Percentiles rank a stretch among this genome's conserved stretches.
These are phyloP conservation scores for Desmodesmus armatus DNA, from an alignment of 139 green algal genomes.

Conservation along the genomic window DNA sequence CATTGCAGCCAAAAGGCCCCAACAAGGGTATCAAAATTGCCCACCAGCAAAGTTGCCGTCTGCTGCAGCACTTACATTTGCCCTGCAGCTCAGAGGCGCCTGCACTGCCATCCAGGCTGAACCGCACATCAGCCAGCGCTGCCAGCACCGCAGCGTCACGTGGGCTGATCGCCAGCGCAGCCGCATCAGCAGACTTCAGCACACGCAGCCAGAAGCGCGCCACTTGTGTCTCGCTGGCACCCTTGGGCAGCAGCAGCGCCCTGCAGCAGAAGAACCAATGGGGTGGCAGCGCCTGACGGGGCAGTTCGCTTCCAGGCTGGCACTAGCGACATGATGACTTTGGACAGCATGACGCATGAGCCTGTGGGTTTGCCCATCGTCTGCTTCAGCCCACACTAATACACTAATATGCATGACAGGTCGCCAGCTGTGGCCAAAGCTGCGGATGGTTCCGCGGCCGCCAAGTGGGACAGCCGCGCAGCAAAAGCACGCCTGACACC, in stretches of 20 bases:
- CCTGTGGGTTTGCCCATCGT: background rate
- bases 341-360: background rate
- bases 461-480: no score
- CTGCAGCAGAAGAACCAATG: conserved; percentile 7
- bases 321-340: background rate
- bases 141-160: conserved; percentile 44
- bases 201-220: conserved; percentile 42
- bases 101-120: background rate
- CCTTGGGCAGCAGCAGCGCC: conserved; percentile 17
- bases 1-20: no score
- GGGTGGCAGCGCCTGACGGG: background rate
- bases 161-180: conserved; percentile 32
- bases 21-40: no score
- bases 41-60: background rate
- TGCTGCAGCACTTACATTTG: conserved; percentile 19
- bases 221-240: background rate
- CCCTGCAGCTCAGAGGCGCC: background rate
- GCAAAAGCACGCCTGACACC: no score
- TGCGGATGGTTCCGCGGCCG: no score
- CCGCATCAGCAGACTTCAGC: conserved; percentile 33
- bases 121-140: conserved; percentile 39
- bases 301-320: no score
- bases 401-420: no score
- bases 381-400: background rate
- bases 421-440: no score